Evolutionary conservation across 257 asterid genomes (phyloP).

Genomic region (Ilex aquifolium): DNA sequence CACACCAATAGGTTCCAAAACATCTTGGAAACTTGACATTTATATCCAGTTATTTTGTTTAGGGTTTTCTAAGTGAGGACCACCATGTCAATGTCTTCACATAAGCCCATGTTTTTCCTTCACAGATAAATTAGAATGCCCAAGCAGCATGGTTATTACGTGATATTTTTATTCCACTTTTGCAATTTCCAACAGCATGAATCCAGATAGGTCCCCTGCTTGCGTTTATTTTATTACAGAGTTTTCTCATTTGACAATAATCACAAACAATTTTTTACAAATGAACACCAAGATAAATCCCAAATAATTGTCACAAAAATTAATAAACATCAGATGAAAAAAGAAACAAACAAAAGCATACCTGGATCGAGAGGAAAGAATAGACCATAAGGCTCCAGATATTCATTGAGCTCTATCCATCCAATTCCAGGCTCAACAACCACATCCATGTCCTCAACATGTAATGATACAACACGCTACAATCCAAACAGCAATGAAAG

Average conservation of each 20-base stretch:
- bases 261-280: neutral
- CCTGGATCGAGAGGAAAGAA: conserved; percentile 99
- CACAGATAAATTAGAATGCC: too few species aligned
- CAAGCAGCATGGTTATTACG: too few species aligned
- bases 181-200: too few species aligned
- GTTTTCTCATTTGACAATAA: neutral
- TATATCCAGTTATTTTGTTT: too few species aligned
- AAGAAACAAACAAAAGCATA: conserved; percentile 16
- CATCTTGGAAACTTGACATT: too few species aligned
- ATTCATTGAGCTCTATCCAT: conserved; percentile 97
- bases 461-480: conserved; percentile 67
- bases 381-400: conserved; percentile 88
- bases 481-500: conserved; percentile 18
- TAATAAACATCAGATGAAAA: conserved; percentile 8
- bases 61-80: too few species aligned
- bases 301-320: neutral
- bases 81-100: too few species aligned
- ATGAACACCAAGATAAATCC: neutral
- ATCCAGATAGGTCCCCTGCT: too few species aligned
- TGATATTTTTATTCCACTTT: too few species aligned
- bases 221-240: neutral
- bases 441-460: conserved; percentile 92
- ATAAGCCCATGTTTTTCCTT: too few species aligned
- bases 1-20: too few species aligned
- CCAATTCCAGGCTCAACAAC: conserved; percentile 99